A percentile compares a stretch with the other conserved stretches of the same genome.
Evolutionary conservation across 78 protist species (phyloP).

Genomic region (Dictyostelium intermedium): DNA sequence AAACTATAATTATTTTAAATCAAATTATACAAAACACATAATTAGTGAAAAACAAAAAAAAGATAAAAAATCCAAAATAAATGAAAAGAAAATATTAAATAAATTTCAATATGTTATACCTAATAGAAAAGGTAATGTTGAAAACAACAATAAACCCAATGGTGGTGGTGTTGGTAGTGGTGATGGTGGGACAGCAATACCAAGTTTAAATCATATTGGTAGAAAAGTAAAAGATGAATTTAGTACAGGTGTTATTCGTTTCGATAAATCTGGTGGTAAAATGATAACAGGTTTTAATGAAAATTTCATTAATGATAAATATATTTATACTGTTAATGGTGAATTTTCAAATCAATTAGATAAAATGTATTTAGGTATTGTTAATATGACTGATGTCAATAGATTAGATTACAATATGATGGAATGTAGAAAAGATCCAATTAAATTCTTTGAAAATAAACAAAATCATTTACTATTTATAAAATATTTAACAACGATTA

Average conservation of each 20-base stretch:
- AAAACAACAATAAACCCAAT: no score
- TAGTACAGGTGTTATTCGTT: no score
- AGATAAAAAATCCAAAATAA: background rate
- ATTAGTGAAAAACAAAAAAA: background rate
- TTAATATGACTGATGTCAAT: background rate
- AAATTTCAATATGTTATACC: background rate
- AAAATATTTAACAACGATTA: background rate
- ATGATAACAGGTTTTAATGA: background rate
- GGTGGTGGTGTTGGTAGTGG: no score
- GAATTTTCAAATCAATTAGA: background rate
- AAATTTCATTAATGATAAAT: background rate
- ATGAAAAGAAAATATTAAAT: background rate
- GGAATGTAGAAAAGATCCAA: background rate
- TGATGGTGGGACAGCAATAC: no score
- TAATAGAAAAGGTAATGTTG: no score
- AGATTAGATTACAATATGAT: background rate
- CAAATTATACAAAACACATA: background rate
- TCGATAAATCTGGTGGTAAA: no score
- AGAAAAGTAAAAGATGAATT: no score
- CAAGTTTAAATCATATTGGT: no score
- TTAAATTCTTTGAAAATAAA: background rate
- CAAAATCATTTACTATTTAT: background rate
- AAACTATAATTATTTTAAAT: no score
- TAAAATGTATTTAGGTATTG: background rate
- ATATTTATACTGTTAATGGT: background rate